Evolutionary conservation across 805 yeast species (phyloP).

Genomic region (Lipomyces japonicus): DNA sequence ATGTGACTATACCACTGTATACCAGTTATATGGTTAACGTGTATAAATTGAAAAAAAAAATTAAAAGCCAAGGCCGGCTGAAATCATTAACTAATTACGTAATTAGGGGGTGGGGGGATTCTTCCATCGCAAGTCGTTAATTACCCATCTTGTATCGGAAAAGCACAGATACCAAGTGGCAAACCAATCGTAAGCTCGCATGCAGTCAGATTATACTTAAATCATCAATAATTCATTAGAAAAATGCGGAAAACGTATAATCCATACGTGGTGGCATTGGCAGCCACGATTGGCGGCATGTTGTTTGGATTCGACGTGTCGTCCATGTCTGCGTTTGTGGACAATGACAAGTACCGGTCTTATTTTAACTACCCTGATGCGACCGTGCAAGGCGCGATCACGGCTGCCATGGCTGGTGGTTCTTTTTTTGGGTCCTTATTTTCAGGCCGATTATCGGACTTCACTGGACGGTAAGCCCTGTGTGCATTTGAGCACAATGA

Average conservation of each 20-base stretch:
- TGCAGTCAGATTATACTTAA: not conserved
- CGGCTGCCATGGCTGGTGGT: slow-evolving; percentile 72
- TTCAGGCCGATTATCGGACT: slow-evolving; percentile 50
- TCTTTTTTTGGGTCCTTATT: slow-evolving; percentile 63
- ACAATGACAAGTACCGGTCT: slow-evolving; percentile 71
- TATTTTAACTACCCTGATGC: slow-evolving; percentile 54
- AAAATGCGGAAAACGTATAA: slow-evolving; percentile 46
- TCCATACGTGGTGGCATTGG: slow-evolving; percentile 51
- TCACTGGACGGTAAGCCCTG: slow-evolving; percentile 53
- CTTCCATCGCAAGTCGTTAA: not conserved
- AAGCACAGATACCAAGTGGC: not conserved
- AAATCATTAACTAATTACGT: not conserved
- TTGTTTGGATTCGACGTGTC: slow-evolving; percentile 95
- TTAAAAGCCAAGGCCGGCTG: not conserved
- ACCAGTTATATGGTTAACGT: not conserved
- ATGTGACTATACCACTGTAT: not conserved
- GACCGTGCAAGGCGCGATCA: slow-evolving; percentile 77
- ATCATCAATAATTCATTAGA: not conserved
- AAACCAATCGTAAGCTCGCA: not conserved
- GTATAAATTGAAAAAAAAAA: not conserved
- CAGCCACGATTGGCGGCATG: slow-evolving; percentile 72
- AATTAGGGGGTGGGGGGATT: not conserved
- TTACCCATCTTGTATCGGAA: not conserved
- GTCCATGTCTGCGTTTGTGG: slow-evolving; percentile 86
- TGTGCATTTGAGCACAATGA: no score